Conservation (phyloP, 1,284 basidiomycete species). For the Apiotrichum domesticum region DNA sequence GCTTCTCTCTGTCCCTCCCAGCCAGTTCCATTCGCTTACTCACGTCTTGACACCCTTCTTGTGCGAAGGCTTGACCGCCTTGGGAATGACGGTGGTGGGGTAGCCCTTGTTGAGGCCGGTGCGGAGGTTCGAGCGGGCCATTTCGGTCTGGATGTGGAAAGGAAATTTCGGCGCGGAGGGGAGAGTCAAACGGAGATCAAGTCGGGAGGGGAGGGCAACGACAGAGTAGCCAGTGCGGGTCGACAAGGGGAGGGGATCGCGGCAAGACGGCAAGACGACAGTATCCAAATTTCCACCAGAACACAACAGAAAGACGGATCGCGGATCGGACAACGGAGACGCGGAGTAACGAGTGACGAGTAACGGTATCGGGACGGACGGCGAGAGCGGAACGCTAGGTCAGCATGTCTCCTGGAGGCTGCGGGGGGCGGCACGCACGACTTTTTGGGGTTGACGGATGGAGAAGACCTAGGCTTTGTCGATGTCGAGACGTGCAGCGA, state of each 20-base stretch:
- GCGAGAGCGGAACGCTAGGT: not conserved
- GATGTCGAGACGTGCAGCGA: not conserved
- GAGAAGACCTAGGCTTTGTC: not conserved
- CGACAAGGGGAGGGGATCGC: too few species aligned
- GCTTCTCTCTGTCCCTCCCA: too few species aligned
- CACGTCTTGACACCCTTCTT: slow-evolving; percentile 76
- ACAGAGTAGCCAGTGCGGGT: not conserved
- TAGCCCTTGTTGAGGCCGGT: slow-evolving; percentile 88
- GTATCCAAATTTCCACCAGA: not conserved
- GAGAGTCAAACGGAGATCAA: not conserved
- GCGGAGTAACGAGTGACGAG: not conserved
- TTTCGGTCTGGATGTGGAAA: slow-evolving; percentile 6
- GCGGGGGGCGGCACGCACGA: slow-evolving; percentile 3
- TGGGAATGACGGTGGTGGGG: slow-evolving; percentile 81
- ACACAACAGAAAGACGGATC: too few species aligned
- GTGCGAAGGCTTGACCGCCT: slow-evolving; percentile 73
- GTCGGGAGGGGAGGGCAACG: not conserved
- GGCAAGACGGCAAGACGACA: not conserved
- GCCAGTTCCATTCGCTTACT: slow-evolving; percentile 9
- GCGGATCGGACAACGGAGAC: not conserved
- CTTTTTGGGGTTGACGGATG: slow-evolving; percentile 11
- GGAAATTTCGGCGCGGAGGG: not conserved
- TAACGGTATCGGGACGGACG: not conserved
- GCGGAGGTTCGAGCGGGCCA: slow-evolving; percentile 64
- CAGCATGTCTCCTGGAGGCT: not conserved